Base-by-base conservation (phyloP, 2,329 filamentous ascomycete genomes). In the Sporothrix pseudoabietina region DNA sequence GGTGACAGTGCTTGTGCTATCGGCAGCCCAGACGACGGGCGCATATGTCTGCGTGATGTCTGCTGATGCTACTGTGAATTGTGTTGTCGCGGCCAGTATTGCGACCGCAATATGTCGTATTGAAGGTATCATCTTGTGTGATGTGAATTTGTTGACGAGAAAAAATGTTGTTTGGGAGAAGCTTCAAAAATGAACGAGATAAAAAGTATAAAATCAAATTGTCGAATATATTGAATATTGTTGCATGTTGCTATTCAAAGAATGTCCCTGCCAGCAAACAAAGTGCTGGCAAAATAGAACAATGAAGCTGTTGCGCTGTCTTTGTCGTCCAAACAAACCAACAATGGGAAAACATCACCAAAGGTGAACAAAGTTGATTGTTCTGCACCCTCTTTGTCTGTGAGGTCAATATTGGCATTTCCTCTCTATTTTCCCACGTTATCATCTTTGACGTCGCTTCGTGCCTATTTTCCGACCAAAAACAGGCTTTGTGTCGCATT, bases 1-100 rank as follows among this genome's bases (percentile, higher is more conserved):
- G 7, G 82, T 84, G 71, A 82, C 74, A 41, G 80, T 83, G 22
- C 4, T 22, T 39, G 78, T 65, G n/a, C 49, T 55, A 3, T 63
- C 72, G 19, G 35, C 55, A 1, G 72, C 44, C 44, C 44, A 14
- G 12, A 57, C 55, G 19, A 55, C 35, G 7, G 54, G 14, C 44
- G 39, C 14, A 14, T 71, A 14, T 61, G 54, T 35, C 35, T 35
- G 35, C 35, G 35, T 16, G 12, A 9, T 14, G 32, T 12, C 1
- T 41, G 30, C 16, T 19, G 12, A 57, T 3, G 52, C 68, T 0
- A n/a, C 5, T 16, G 35, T 7, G 12, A 19, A 2, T 8, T 57
- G 68, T 26, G 35, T 7, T 10, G n/a, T 16, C n/a, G 68, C 22
- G 5, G 47, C 66, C 32, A 68, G 8, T 8, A 68, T 10, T 3